These are phyloP conservation scores for Saccharomyces hybrid DNA, from an alignment of 1,139 yeast genomes.

Conservation along the genomic window DNA sequence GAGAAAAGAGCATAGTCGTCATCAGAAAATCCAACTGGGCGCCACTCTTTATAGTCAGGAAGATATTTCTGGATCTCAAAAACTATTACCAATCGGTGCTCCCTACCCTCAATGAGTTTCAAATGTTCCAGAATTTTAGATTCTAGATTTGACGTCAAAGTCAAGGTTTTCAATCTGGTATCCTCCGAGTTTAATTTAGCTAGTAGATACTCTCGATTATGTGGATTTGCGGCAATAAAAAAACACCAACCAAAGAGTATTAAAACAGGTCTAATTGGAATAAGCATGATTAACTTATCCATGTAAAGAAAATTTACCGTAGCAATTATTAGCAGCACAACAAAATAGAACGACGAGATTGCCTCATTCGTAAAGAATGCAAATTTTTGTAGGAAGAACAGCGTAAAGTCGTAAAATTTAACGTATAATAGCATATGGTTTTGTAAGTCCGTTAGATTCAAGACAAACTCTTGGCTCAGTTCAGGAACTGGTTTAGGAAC, in stretches of 20 bases:
- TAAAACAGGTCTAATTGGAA: constrained; percentile 37
- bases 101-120: constrained; percentile 31
- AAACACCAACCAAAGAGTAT: constrained; percentile 47
- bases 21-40: constrained; percentile 45
- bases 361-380: constrained; percentile 62
- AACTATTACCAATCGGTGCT: constrained; percentile 46
- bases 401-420: constrained; percentile 50
- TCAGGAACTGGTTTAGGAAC: constrained; percentile 74
- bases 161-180: constrained; percentile 44
- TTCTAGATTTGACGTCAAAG: constrained; percentile 43
- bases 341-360: constrained; percentile 47
- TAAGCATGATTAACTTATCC: constrained; percentile 19
- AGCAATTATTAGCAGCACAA: constrained; percentile 33
- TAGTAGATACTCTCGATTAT: constrained; percentile 39
- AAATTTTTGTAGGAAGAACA: constrained; percentile 46
- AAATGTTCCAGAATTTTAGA: constrained; percentile 33
- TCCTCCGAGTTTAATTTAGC: constrained; percentile 50
- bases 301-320: constrained; percentile 35
- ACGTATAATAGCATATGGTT: constrained; percentile 72
- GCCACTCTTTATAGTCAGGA: constrained; percentile 51
- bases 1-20: constrained; percentile 46
- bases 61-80: constrained; percentile 63
- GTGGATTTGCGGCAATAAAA: constrained; percentile 49
- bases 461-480: constrained; percentile 65
- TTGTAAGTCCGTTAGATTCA: constrained; percentile 78